Evolutionary conservation across 2,329 filamentous ascomycete species (phyloP).

Genomic region (Fusarium buxicola): DNA sequence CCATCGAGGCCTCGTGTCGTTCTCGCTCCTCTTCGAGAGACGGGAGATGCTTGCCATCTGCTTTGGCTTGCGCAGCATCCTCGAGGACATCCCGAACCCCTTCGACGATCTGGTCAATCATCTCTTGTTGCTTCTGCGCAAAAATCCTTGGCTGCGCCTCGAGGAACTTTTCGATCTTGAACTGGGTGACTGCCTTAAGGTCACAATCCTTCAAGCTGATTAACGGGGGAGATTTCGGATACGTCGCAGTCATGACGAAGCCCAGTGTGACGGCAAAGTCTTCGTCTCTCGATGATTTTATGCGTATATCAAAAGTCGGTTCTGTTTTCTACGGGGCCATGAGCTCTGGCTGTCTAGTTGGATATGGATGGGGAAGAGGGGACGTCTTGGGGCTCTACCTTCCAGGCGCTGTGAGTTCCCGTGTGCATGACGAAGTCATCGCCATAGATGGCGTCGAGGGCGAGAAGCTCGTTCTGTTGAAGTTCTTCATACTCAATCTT

Average conservation of each 20-base stretch:
- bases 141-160: conserved; percentile 68
- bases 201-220: conserved; percentile 74
- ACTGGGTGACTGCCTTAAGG: conserved; percentile 76
- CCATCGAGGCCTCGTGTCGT: conserved; percentile 79
- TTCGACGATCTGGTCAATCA: conserved; percentile 74
- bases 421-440: conserved; percentile 86
- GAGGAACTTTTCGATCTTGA: conserved; percentile 74
- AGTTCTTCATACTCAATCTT: conserved; percentile 81
- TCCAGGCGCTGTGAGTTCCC: conserved; percentile 82
- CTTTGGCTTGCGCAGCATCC: conserved; percentile 83
- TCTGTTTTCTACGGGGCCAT: conserved; percentile 73
- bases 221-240: conserved; percentile 85
- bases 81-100: conserved; percentile 82
- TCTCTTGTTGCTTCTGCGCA: conserved; percentile 65
- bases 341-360: conserved; percentile 34
- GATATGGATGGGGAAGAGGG: conserved; percentile 32
- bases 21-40: conserved; percentile 91
- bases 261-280: conserved; percentile 78
- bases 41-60: conserved; percentile 79
- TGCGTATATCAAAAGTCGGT: conserved; percentile 81
- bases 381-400: conserved; percentile 63
- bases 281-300: conserved; percentile 79
- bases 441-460: conserved; percentile 86
- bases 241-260: conserved; percentile 88
- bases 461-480: conserved; percentile 89